These are phyloP conservation scores for Mortierella sp. DNA, from an alignment of 371 early-diverging fungal genomes.

Conservation along the genomic window DNA sequence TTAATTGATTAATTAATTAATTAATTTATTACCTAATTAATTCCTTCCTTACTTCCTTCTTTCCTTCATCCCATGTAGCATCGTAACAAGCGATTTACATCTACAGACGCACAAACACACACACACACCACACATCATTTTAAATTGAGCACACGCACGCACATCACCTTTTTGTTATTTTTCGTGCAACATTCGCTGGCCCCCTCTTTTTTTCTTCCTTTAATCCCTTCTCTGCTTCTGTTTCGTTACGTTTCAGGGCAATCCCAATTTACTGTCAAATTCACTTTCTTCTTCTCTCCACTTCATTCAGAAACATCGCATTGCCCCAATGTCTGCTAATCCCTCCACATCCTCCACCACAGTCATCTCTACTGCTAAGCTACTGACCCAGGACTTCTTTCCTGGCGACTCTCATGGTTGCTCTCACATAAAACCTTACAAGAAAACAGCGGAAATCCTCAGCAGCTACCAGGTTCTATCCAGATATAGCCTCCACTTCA, in stretches of 20 bases:
- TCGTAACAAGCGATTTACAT: too few relatives aligned
- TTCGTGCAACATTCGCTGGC: slow-evolving; percentile 1
- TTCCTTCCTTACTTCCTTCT: background rate
- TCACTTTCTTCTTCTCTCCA: background rate
- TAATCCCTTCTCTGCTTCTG: background rate
- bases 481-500: slow-evolving; percentile 62
- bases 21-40: too few relatives aligned
- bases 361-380: slow-evolving; percentile 27
- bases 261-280: slow-evolving; percentile 1
- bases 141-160: slow-evolving; percentile 7
- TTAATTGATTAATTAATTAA: too few relatives aligned
- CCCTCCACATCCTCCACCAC: slow-evolving; percentile 26
- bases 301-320: slow-evolving; percentile 1
- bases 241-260: background rate
- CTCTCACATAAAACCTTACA: slow-evolving; percentile 40
- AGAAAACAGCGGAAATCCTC: slow-evolving; percentile 52
- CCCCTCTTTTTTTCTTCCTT: background rate
- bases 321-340: slow-evolving; percentile 24
- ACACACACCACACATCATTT: background rate
- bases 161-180: background rate
- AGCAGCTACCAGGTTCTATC: slow-evolving; percentile 58
- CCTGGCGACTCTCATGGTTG: slow-evolving; percentile 51
- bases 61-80: background rate
- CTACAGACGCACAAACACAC: background rate
- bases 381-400: slow-evolving; percentile 53